Conservation (phyloP, 176 grass and related monocot species). For the Aegilops bicornis region DNA sequence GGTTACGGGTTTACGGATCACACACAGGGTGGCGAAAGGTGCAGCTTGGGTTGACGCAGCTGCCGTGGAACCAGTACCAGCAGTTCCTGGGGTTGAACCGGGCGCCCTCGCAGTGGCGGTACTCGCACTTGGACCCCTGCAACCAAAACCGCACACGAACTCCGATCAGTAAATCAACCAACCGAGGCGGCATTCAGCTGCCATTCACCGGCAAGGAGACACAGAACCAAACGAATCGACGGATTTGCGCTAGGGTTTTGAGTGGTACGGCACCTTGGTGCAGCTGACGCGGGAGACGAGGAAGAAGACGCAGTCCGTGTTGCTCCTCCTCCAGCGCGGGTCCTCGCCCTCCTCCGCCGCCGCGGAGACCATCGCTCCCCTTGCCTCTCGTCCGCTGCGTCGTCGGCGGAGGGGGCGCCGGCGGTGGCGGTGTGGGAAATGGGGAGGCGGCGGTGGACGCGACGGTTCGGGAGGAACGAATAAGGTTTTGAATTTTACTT, state of each 20-base stretch:
- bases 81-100: slow-evolving; percentile 44
- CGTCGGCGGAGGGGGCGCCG: neutral
- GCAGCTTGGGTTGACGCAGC: slow-evolving; percentile 48
- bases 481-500: neutral
- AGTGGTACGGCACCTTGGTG: slow-evolving; percentile 23
- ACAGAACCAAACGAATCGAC: neutral
- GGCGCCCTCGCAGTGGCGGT: slow-evolving; percentile 47
- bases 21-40: slow-evolving; percentile 50
- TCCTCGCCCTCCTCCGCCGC: slow-evolving; percentile 13
- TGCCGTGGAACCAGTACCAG: slow-evolving; percentile 51
- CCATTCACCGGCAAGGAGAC: neutral
- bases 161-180: slow-evolving; percentile 11
- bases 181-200: neutral
- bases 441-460: neutral
- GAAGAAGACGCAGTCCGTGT: slow-evolving; percentile 37
- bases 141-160: slow-evolving; percentile 10
- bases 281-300: slow-evolving; percentile 36
- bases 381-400: neutral
- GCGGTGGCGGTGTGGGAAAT: slow-evolving; percentile 13
- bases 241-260: slow-evolving; percentile 29
- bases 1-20: neutral
- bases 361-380: neutral
- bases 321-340: slow-evolving; percentile 12
- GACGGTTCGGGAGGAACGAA: neutral
- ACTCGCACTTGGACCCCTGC: slow-evolving; percentile 45